Evolutionary conservation across 768 basidiomycete genomes (phyloP).

Genomic region (Paxillus ammoniavirescens): DNA sequence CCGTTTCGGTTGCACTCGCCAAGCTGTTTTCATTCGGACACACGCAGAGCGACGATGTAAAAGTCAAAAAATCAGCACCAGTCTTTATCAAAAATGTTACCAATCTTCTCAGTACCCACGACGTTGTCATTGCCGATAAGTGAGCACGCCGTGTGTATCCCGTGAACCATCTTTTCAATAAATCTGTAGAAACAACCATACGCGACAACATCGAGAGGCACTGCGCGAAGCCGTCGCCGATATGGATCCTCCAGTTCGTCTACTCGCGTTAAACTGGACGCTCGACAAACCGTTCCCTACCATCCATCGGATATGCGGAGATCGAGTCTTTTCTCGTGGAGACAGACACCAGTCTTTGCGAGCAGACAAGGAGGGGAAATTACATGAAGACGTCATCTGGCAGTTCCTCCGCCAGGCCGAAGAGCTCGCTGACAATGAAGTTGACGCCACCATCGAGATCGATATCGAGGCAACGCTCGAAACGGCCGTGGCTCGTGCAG

Average conservation of each 20-base stretch:
- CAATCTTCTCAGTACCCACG: constrained; percentile 53
- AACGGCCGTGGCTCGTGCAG: constrained; percentile 54
- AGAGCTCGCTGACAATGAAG: constrained; percentile 58
- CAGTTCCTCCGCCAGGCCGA: constrained; percentile 68
- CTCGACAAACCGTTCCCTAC: constrained; percentile 54
- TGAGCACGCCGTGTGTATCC: constrained; percentile 33
- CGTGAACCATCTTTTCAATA: background rate
- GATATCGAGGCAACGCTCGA: constrained; percentile 53
- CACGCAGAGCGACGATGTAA: constrained; percentile 91
- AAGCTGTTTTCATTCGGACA: constrained; percentile 87
- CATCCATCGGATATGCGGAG: constrained; percentile 72
- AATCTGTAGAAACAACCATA: constrained; percentile 81
- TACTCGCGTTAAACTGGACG: constrained; percentile 82
- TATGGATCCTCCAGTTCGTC: constrained; percentile 55
- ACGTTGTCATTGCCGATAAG: constrained; percentile 94
- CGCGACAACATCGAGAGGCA: constrained; percentile 69
- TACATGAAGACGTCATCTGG: constrained; percentile 82
- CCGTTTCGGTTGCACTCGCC: constrained; percentile 73
- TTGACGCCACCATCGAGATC: constrained; percentile 72
- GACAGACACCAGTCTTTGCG: constrained; percentile 83
- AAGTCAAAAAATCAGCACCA: constrained; percentile 68
- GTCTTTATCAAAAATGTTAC: constrained; percentile 72
- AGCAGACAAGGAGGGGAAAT: constrained; percentile 46
- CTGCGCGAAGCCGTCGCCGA: constrained; percentile 55
- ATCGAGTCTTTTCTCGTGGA: constrained; percentile 74